phyloP scores from a whole-genome alignment of 2,329 filamentous ascomycete species.

The Taxawa tesnikishii region DNA sequence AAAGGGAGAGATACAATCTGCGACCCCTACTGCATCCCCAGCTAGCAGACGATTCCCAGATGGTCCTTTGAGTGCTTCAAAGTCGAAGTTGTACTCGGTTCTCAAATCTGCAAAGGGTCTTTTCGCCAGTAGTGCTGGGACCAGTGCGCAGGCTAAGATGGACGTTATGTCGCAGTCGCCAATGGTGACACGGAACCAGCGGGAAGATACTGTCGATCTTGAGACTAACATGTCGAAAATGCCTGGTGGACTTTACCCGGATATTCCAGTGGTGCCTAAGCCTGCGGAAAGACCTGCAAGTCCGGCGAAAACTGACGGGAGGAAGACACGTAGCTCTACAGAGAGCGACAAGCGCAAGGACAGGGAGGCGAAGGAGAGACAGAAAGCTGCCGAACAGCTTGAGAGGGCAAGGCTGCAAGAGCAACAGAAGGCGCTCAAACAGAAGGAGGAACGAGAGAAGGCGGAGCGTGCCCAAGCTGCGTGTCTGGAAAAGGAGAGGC shows the following conservation, averaged over 20 bases:
- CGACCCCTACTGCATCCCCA: conserved; percentile 46
- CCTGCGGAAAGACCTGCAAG: conserved; percentile 1
- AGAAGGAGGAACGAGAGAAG: conserved; percentile 38
- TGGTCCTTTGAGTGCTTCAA: conserved; percentile 80
- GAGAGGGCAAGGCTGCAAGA: conserved; percentile 60
- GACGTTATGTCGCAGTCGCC: conserved; percentile 25
- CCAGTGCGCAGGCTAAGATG: conserved; percentile 46
- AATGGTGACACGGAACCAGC: conserved; percentile 1
- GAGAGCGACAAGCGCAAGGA: conserved; percentile 47
- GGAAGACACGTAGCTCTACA: conserved; percentile 46
- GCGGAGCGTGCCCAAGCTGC: conserved; percentile 22
- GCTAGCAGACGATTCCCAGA: conserved; percentile 44
- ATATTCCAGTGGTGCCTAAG: conserved; percentile 4
- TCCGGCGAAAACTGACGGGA: conserved; percentile 13
- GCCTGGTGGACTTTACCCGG: conserved; percentile 19
- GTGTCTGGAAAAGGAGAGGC: conserved; percentile 22
- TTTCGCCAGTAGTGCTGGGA: conserved; percentile 59
- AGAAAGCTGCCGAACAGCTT: conserved; percentile 49
- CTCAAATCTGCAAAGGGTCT: conserved; percentile 78
- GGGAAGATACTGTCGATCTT: conserved; percentile 5
- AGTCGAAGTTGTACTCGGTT: conserved; percentile 84
- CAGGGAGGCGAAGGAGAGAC: conserved; percentile 50
- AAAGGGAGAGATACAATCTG: conserved; percentile 25
- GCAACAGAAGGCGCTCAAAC: conserved; percentile 50
- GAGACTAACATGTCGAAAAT: conserved; percentile 13